Evolutionary conservation across 2,329 filamentous ascomycete genomes (phyloP), one percentile per base, ranked within the genome.

Genomic region (Ophiostoma sp.): DNA sequence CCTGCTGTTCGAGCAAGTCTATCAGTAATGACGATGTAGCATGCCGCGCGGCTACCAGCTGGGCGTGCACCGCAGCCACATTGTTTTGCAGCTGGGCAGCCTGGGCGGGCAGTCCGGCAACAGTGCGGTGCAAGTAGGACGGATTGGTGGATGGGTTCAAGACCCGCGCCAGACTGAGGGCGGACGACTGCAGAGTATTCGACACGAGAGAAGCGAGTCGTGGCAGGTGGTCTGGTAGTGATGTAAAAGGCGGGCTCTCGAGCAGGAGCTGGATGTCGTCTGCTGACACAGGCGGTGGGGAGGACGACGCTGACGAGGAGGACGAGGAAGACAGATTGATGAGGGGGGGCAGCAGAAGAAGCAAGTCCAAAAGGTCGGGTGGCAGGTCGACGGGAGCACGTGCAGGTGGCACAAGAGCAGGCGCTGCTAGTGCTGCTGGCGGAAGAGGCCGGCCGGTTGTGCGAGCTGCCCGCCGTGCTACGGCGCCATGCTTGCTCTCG

Each of bases 101-200:
- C 38, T 79, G 76, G 1, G 76, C 71, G 0, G 82, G 77, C 2
- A 89, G 77, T 18, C 79, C 76, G 0, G 84, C 78, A 65, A 88
- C 82, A 38, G 79, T 76, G 27, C 86, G 84, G 77, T 88, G 86
- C n/a, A 87, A 77, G 73, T 80, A 85, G 27, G 84, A 84, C 0
- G 83, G 78, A 74, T 85, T 85, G 0, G 82, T 84, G 16, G 77
- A 77, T 0, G 83, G 83, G 71, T 81, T 79, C 3, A 79, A 75
- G 45, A 84, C 77, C 52, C 84, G 81, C 1, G 83, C 79, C 38
- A 87, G 78, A 16, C 78, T 73, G 14, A 81, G 76, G 40, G 85
- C 84, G 14, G 81, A 79, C 1, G 78, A 74, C 67, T 83, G 81
- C 0, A 89, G 79, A n/a, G 78, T 77, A 0, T 78, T 73, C 2